A percentile compares a stretch with the other conserved stretches of the same genome.
phyloP scores from a whole-genome alignment of 345 rosid species.

The Streptanthus diversifolius region DNA sequence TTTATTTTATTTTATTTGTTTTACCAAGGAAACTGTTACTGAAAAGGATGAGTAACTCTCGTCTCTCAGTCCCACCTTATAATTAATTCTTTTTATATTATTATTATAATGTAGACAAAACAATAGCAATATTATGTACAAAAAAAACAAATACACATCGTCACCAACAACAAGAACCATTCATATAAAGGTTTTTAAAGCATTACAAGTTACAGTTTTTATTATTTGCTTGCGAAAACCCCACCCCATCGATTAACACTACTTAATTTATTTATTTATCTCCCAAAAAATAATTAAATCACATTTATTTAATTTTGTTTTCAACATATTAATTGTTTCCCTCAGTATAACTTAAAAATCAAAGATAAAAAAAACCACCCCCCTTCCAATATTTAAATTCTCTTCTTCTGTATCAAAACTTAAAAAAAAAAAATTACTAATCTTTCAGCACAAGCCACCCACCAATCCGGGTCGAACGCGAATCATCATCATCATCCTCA shows the following conservation, averaged over 20 bases:
- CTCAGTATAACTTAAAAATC: constrained; percentile 26
- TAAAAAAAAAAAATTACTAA: constrained; percentile 8
- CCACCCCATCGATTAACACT: constrained; percentile 3
- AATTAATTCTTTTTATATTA: neutral
- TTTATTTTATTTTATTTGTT: constrained; percentile 3
- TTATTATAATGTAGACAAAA: constrained; percentile 25
- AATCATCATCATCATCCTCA: neutral
- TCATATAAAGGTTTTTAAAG: neutral
- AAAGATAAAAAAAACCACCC: constrained; percentile 1
- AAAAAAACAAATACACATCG: constrained; percentile 21
- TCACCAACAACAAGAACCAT: constrained; percentile 24
- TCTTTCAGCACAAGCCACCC: constrained; percentile 11
- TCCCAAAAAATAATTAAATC: constrained; percentile 18
- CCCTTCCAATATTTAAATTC: constrained; percentile 34
- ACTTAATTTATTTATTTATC: constrained; percentile 1
- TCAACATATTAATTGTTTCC: constrained; percentile 9
- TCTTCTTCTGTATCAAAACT: constrained; percentile 34
- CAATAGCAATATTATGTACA: constrained; percentile 23
- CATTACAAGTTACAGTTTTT: constrained; percentile 16
- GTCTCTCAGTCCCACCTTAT: constrained; percentile 21
- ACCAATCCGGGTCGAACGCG: constrained; percentile 1
- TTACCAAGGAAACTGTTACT: constrained; percentile 35
- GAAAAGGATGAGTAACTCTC: constrained; percentile 39
- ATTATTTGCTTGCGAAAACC: neutral
- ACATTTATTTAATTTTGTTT: constrained; percentile 10